Evolutionary conservation across 2,329 filamentous ascomycete species (phyloP), one percentile per base, ranked within the genome.

Genomic region (Penicillium oxalicum): DNA sequence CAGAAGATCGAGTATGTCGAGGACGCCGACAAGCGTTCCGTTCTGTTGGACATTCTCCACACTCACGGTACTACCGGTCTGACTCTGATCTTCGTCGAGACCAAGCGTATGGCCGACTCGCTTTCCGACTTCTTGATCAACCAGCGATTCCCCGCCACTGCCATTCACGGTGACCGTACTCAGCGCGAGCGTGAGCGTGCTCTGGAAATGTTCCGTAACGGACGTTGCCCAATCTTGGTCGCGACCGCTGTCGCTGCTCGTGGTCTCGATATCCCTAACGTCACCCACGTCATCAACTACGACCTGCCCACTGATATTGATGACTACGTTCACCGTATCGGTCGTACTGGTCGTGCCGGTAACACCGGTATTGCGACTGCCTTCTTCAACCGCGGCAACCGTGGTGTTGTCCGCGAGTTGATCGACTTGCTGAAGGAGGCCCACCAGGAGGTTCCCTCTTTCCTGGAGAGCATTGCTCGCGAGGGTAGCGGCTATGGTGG

Each of bases 331-430:
- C 93, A 98, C 75, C 88, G 93, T 71, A 98, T 98, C 66, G 93
- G 93, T 85, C 93, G 93, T 91, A 98, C 93, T 58, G 93, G 93
- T 69, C 93, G 93, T 89, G 93, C 93, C 58, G 93, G 93, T 72
- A 98, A 98, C 80, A 97, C 91, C 64, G 93, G 93, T 86, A 85
- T 95, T 60, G 88, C 93, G 5, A 98, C 93, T 61, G 93, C 93
- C 49, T 98, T 98, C 81, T 97, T 98, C 86, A 98, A 98, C 82
- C 91, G 93, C 68, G 91, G 91, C 67, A 98, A 98, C 80, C 89
- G 93, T 64, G 93, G 93, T 74, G 89, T 98, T 61, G 93, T 97
- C 57, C 87, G 93, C 60, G 93, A 97, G 63, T 83, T 98, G 53
- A 82, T 98, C 62, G 93, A 98, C n/a, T 83, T 98, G 27, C 82